Base-by-base conservation (phyloP, 2,329 filamentous ascomycete genomes). In the Fusarium begoniae region DNA sequence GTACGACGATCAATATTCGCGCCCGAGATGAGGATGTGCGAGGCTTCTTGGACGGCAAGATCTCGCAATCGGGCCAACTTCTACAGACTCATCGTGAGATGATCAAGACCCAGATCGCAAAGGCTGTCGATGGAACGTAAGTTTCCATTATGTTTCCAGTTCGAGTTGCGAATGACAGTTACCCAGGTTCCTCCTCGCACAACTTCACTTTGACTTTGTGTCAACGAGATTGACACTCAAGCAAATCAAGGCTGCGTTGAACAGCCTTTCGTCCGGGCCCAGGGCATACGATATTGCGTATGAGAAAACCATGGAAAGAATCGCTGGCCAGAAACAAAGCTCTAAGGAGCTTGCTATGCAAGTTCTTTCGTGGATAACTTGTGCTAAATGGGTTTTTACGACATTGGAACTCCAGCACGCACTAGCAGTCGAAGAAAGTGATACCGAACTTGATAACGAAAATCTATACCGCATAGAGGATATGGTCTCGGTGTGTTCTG, bases 381-480 rank as follows among this genome's bases (percentile, higher is more conserved):
- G 45, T 3, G 24, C 44, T 0, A 47, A 3, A 7, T 14, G 44
- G 0, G 24, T 10, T 14, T 24, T 47, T 0, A 47, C 0, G 8
- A 26, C 20, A 8, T 47, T 1, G 0, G 45, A 47, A 10, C 45
- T 47, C 1, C 26, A 22, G 45, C 45, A 47, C 2, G 26, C 45
- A 8, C 0, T 11, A 0, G 18, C 45, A 15, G 8, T 47, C 13
- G 26, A 47, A 15, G 26, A 28, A 14, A 10, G 6, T 26, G 26
- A 26, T 26, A 26, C 26, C 26, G 26, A 26, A 1, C 44, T 47
- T 2, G 3, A 47, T 6, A 10, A 26, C 6, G 44, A 47, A 20
- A 47, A 47, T 0, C 3, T 47, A 3, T 3, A 3, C 5, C 12
- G 3, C 0, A 7, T 47, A 1, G 24, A 47, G 0, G 24, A 47